Evolutionary conservation across 441 rosid genomes (phyloP), one percentile per base, ranked within the genome.

Genomic region (Gossypium davidsonii): DNA sequence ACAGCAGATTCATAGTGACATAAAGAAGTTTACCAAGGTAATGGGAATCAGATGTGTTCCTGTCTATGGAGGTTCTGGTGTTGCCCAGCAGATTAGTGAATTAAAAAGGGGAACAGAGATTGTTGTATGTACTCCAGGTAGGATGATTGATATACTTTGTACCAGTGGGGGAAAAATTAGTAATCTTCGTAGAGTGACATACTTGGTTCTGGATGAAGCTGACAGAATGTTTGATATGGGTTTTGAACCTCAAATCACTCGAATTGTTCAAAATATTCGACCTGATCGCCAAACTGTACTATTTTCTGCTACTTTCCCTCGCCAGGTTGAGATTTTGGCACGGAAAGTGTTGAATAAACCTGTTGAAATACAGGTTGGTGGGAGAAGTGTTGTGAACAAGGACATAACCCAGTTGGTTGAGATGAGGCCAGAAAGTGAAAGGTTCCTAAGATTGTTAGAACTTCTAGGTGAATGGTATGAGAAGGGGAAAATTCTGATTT

Each of bases 161-260:
- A 94, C 98, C 10, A 94, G 98, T 76, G 87, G 89, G 53, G 98
- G 98, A 2, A 92, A 94, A 85, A 92, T 92, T 76, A 86, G 91
- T 1, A 94, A 94, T 79, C 86, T 94, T 70, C 88, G 91, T 6
- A 86, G 98, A 73, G 99, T 90, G 71, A 92, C 97, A 11, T 91
- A 85, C 79, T 82, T 94, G 74, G 99, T 91, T 56, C 87, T 94
- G 97, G 98, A 94, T 80, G 99, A 94, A 85, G 97, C 98, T 14
- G 99, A 92, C 84, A 83, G 98, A 72, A 94, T 94, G 99, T 92
- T 92, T 79, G 99, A 94, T 88, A 91, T 91, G 98, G 98, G 99
- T n/a, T 92, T 92, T 81, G 98, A 92, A 80, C 97, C 98, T 68
- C 99, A 92, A 67, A 94, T 92, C 58, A 90, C 94, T 69, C 83